Percentiles rank a stretch among this genome's conserved stretches.
phyloP scores from a whole-genome alignment of 2,329 filamentous ascomycete genomes.

The Leptographium flavum region DNA sequence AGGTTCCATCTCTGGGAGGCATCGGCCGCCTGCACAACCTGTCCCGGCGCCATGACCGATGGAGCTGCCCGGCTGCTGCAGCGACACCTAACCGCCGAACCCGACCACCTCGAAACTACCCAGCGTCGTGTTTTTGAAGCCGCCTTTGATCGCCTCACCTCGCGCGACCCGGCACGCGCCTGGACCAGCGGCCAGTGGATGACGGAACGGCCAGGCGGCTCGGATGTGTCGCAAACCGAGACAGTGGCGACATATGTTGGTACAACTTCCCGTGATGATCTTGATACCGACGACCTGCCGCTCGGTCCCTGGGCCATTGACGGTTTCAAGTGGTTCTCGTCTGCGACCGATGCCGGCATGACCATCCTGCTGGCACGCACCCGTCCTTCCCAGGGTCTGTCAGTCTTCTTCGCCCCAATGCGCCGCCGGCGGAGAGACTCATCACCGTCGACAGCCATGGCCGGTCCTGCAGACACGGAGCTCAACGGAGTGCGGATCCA shows the following conservation, averaged over 20 bases:
- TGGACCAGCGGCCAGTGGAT: conserved; percentile 72
- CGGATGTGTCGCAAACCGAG: conserved; percentile 54
- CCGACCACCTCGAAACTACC: conserved; percentile 12
- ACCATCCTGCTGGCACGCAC: conserved; percentile 50
- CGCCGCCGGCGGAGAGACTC: conserved; percentile 21
- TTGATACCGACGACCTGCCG: conserved; percentile 16
- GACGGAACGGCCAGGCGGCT: conserved; percentile 57
- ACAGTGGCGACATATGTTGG: conserved; percentile 33
- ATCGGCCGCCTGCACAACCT: conserved; percentile 46
- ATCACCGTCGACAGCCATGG: conserved; percentile 14
- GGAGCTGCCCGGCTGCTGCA: conserved; percentile 40
- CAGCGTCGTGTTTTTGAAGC: conserved; percentile 32
- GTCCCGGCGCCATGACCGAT: conserved; percentile 54
- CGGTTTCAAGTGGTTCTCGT: conserved; percentile 62
- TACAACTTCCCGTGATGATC: conserved; percentile 5
- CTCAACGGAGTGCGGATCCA: conserved; percentile 56
- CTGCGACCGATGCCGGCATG: conserved; percentile 51
- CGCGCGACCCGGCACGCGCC: conserved; percentile 31
- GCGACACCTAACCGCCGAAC: conserved; percentile 21
- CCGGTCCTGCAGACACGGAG: conserved; percentile 20
- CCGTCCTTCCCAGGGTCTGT: conserved; percentile 30
- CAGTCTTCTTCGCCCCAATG: conserved; percentile 52
- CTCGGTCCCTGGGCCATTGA: conserved; percentile 46
- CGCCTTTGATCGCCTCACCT: conserved; percentile 38
- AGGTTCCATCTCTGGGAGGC: conserved; percentile 42